phyloP scores from a whole-genome alignment of 371 early-diverging fungal species.

The Amoeboaphelidium protococcarum region DNA sequence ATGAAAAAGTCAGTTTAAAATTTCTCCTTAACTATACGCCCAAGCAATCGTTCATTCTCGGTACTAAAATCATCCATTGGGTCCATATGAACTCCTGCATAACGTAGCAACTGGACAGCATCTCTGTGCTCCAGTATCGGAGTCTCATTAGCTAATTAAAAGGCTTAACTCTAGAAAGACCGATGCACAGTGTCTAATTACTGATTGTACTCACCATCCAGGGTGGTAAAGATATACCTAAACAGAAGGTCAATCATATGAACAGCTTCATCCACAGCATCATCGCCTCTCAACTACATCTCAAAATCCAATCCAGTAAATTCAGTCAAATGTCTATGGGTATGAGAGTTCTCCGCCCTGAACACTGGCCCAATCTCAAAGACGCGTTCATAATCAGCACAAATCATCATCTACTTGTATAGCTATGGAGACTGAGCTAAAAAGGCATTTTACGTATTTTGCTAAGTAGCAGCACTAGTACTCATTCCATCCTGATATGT shows the following conservation, averaged over 20 bases:
- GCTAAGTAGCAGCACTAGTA: too few species aligned
- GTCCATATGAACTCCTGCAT: constrained; percentile 63
- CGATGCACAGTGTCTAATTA: constrained; percentile 70
- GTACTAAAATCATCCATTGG: constrained; percentile 88
- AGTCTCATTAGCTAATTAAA: constrained; percentile 61
- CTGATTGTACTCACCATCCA: constrained; percentile 45
- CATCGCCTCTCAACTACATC: constrained; percentile 94
- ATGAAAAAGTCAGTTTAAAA: constrained; percentile 96
- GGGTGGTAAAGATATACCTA: constrained; percentile 62
- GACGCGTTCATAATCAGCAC: constrained; percentile 91
- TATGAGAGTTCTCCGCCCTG: constrained; percentile 97
- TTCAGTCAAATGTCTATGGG: constrained; percentile 99
- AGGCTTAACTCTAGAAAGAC: constrained; percentile 79
- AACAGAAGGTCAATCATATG: constrained; percentile 76
- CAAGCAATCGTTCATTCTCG: constrained; percentile 74
- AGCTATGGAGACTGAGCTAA: constrained; percentile 99
- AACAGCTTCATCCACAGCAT: constrained; percentile 90
- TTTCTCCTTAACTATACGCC: constrained; percentile 75
- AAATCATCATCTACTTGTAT: constrained; percentile 98
- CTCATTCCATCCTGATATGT: too few species aligned
- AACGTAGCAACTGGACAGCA: constrained; percentile 72
- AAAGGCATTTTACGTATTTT: constrained; percentile 52
- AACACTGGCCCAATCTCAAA: constrained; percentile 99
- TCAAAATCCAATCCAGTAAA: constrained; percentile 98
- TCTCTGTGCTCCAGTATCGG: constrained; percentile 68